A percentile compares a stretch with the other conserved stretches of the same genome.
phyloP scores from a whole-genome alignment of 371 early-diverging fungal genomes.

The Phascolomyces articulosus region DNA sequence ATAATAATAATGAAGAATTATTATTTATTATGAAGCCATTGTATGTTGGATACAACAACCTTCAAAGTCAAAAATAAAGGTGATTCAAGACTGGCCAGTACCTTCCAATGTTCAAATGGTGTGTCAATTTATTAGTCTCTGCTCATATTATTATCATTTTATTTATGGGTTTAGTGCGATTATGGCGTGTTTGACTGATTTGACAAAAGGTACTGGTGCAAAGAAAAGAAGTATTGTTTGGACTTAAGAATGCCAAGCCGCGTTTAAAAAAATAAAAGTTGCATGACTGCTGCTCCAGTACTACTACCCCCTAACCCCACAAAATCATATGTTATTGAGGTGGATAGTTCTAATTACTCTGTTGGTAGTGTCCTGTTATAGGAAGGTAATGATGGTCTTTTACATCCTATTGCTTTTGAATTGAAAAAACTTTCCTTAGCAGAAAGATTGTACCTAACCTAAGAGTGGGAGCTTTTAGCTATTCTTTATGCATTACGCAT shows the following conservation, averaged over 20 bases:
- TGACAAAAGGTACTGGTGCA: conserved; percentile 32
- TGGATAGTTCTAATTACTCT: conserved; percentile 32
- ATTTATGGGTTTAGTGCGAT: conserved; percentile 31
- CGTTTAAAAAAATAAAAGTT: conserved; percentile 15
- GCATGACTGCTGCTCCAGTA: conserved; percentile 6
- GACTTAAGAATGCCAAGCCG: not conserved
- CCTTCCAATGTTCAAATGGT: too few species aligned
- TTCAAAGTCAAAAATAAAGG: too few species aligned
- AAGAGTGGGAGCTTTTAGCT: conserved; percentile 43
- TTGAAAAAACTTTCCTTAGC: conserved; percentile 20
- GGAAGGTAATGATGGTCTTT: not conserved
- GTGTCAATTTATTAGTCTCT: conserved; percentile 33
- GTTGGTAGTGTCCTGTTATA: conserved; percentile 34
- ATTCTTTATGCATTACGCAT: conserved; percentile 31
- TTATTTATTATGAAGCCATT: too few species aligned
- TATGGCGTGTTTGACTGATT: conserved; percentile 36
- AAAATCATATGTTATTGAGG: conserved; percentile 26
- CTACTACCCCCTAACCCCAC: too few species aligned
- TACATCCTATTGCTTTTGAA: conserved; percentile 19
- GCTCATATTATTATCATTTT: conserved; percentile 35
- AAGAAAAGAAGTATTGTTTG: conserved; percentile 16
- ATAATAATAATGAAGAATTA: too few species aligned
- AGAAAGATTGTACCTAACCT: conserved; percentile 23
- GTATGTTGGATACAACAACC: too few species aligned
- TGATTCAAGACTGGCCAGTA: too few species aligned